Evolutionary conservation across 1,139 yeast species (phyloP), one percentile per base, ranked within the genome.

Genomic region (Lodderomyces margitis): DNA sequence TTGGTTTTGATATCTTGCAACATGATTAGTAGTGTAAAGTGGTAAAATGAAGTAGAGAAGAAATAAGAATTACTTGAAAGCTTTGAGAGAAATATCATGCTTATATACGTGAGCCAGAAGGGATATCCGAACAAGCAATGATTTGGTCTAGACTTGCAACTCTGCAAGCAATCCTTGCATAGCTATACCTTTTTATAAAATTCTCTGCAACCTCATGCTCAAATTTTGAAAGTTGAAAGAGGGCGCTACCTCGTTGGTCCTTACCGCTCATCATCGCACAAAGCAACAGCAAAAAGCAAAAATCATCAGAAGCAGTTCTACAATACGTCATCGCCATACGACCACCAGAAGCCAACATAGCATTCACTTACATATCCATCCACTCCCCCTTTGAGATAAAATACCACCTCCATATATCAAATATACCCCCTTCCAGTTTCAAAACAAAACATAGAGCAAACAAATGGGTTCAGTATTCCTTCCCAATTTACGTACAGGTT

Each of bases 401-500:
- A 16, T 3, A 31, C 4, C 34, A 8, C 15, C 24, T 20, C 20
- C 11, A 11, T 11, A n/a, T 19, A 28, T 4, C 27, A 24, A 9
- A 4, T 11, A n/a, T 12, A 12, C 12, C 16, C 16, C 15, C 32
- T 15, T n/a, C 15, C 11, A 4, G 11, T n/a, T n/a, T 17, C 36
- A 21, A 9, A 19, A 33, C 33, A 12, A 15, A 25, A 24, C 16
- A 35, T 11, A n/a, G 24, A 30, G 16, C 12, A 23, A 37, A 11
- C 33, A 28, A n/a, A 87, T 87, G 96, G 94, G 95, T 9, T 84
- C 94, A 48, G 84, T 87, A 5, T 87, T 91, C 56, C 70, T 91
- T 41, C 96, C 96, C 9, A 96, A 91, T 61, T 68, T 92, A 48
- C 81, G 76, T 24, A 79, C 95, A 0, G 98, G 96, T 3, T 76